Conservation (phyloP, 192 early-diverging fungal genomes). For the Podila epigama region DNA sequence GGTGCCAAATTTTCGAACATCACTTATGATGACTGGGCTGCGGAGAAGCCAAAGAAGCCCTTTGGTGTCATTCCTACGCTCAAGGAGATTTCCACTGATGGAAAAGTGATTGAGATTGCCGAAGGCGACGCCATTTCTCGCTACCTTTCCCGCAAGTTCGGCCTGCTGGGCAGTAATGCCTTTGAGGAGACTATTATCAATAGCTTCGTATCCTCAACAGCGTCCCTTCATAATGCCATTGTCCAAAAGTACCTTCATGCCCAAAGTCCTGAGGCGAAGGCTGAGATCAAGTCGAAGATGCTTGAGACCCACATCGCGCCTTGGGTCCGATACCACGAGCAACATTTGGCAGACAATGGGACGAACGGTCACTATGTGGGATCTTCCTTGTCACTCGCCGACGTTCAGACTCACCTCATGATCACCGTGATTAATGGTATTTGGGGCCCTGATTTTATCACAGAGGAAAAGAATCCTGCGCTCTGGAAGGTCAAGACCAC, state of each 20-base stretch:
- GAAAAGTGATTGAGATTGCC: conserved; percentile 35
- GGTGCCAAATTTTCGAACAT: neutral
- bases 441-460: neutral
- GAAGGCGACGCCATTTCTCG: conserved; percentile 57
- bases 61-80: neutral
- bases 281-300: conserved; percentile 9
- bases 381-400: conserved; percentile 45
- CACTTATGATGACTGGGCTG: neutral
- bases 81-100: neutral
- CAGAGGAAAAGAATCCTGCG: conserved; percentile 15
- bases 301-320: neutral
- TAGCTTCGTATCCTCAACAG: conserved; percentile 25
- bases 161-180: conserved; percentile 19
- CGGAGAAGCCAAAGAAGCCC: neutral
- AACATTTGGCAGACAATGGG: conserved; percentile 25
- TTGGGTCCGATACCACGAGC: conserved; percentile 32
- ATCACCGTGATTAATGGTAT: conserved; percentile 5
- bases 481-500: conserved; percentile 10
- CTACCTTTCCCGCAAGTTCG: conserved; percentile 54
- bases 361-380: conserved; percentile 58
- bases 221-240: conserved; percentile 3
- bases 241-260: neutral
- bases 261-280: conserved; percentile 19
- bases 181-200: conserved; percentile 39
- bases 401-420: conserved; percentile 15